Evolutionary conservation across 129 eudicot genomes (phyloP), one percentile per base, ranked within the genome.

Genomic region (Flaveria trinervia): DNA sequence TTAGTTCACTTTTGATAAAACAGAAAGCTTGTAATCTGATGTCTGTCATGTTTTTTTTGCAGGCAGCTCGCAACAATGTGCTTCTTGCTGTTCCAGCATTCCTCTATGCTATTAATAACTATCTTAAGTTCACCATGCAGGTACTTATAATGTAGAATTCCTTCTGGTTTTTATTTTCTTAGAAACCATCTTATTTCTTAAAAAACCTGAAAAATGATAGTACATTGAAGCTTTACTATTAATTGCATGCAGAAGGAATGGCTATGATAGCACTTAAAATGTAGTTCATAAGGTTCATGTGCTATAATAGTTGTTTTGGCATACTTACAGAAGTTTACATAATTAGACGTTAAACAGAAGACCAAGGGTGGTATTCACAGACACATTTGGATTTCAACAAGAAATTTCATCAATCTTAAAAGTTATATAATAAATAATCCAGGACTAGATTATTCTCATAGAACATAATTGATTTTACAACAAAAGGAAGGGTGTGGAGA

Each of bases 71-170:
- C 78, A 95, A 76, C 88, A 95, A 95, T 80, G 86, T 83, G 67
- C 99, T 95, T 81, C 92, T 95, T 72, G 99, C 99, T 67, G 99
- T 95, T 82, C 99, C 99, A 65, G 99, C 97, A 52, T 80, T 95
- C 59, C 90, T 95, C 50, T 95, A 95, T 88, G 99, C 99, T 68
- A 80, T 95, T 61, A 95, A 95, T 84, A 95, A 95, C 85, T 92
- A 95, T 75, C 88, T 95, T 64, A 95, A 95, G 89, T 95, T 95
- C 76, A 89, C 79, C 70, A 95, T 95, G 99, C 99, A 95, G 99
- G 99, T 95, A 86, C 16, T 15, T 4, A 52, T 59, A n/a, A 11
- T 72, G 54, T 68, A 68, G 36, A 51, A 59, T 28, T 66, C 64
- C n/a, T 75, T 54, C 67, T 28, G 49, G 33, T 70, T 26, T 81